phyloP scores from a whole-genome alignment of 2,329 filamentous ascomycete species.

The Aspergillus ustus region DNA sequence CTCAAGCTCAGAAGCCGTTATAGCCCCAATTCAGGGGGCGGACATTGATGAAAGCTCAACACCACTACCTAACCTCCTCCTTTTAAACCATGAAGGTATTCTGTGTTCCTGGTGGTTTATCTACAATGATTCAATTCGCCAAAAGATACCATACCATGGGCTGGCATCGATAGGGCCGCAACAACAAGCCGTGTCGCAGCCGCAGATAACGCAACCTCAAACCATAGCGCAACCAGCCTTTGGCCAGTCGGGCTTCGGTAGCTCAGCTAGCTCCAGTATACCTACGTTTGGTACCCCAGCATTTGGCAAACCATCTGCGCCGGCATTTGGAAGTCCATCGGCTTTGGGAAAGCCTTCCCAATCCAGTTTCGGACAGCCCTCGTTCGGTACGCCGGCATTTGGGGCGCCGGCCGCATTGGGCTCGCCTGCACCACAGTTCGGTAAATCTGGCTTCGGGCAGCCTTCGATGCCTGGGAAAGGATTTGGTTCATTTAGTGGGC shows the following conservation, averaged over 20 bases:
- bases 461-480: constrained; percentile 33
- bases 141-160: constrained; percentile 73
- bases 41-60: constrained; percentile 78
- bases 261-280: constrained; percentile 32
- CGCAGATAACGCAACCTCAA: constrained; percentile 20
- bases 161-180: constrained; percentile 52
- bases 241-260: constrained; percentile 30
- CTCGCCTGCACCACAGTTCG: constrained; percentile 36
- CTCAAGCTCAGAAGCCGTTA: constrained; percentile 78
- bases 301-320: constrained; percentile 30
- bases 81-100: constrained; percentile 86
- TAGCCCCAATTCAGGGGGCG: constrained; percentile 75
- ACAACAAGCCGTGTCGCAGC: constrained; percentile 23
- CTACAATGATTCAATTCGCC: constrained; percentile 82
- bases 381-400: constrained; percentile 45
- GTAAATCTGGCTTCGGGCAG: constrained; percentile 33
- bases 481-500: constrained; percentile 28
- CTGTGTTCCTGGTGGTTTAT: constrained; percentile 89
- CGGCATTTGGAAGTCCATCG: constrained; percentile 36
- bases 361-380: constrained; percentile 34
- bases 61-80: constrained; percentile 81
- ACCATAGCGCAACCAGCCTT: constrained; percentile 21
- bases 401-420: constrained; percentile 40
- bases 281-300: constrained; percentile 36
- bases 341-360: constrained; percentile 28